Conservation (phyloP, 176 grass and related monocot genomes). For the Saccharum spontaneum region DNA sequence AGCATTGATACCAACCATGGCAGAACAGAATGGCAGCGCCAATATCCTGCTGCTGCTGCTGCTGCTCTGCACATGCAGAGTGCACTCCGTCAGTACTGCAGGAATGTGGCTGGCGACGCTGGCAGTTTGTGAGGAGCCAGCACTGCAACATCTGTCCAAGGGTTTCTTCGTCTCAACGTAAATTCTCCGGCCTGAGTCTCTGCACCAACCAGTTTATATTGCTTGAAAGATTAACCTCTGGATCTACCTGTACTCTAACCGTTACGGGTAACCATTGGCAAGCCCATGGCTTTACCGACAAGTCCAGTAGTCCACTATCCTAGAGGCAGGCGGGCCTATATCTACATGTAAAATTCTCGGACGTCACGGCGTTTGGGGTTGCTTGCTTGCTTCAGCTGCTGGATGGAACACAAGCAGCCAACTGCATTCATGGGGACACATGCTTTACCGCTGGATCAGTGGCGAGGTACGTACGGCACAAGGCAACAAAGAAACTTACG, state of each 20-base stretch:
- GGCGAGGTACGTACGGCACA: constrained; percentile 4
- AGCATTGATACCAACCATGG: neutral
- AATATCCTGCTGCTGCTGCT: constrained; percentile 13
- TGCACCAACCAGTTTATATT: neutral
- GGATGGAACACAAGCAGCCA: neutral
- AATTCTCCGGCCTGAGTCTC: neutral
- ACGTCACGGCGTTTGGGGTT: neutral
- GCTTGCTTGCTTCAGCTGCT: constrained; percentile 12
- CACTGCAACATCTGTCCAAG: neutral
- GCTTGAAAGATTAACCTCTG: neutral
- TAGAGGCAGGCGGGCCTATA: neutral
- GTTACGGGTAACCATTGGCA: neutral
- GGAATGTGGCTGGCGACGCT: constrained; percentile 6
- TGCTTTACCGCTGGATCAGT: neutral
- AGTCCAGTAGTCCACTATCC: neutral
- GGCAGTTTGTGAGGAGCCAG: neutral
- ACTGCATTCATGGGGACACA: constrained; percentile 18
- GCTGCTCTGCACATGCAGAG: constrained; percentile 2
- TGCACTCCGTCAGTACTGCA: neutral
- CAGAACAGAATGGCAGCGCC: neutral
- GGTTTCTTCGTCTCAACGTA: neutral
- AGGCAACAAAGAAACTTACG: constrained; percentile 12
- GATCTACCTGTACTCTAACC: no score
- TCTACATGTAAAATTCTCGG: neutral
- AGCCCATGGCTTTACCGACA: neutral